These are phyloP conservation scores for Xerocomellus intermedius DNA, from an alignment of 768 basidiomycete genomes.

Conservation along the genomic window DNA sequence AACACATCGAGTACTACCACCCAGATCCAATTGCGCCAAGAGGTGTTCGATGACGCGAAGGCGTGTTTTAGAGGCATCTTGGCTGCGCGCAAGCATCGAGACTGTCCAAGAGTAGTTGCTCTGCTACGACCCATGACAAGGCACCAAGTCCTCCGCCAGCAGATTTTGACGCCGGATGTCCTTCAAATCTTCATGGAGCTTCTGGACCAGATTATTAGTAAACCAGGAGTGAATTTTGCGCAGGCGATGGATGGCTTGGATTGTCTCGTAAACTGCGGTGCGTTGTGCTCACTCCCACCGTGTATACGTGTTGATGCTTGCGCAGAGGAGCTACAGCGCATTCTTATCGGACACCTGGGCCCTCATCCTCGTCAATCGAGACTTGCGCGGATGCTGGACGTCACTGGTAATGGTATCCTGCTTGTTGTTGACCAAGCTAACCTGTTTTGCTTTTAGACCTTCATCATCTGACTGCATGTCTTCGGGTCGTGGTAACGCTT, in stretches of 20 bases:
- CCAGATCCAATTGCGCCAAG: neutral
- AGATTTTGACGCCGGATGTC: neutral
- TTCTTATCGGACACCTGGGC: neutral
- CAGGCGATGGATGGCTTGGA: slow-evolving; percentile 15
- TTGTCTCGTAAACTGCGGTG: slow-evolving; percentile 11
- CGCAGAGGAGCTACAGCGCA: neutral
- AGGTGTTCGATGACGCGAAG: slow-evolving; percentile 1
- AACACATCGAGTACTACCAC: neutral
- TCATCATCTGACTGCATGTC: neutral
- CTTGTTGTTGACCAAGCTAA: neutral
- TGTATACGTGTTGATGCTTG: neutral
- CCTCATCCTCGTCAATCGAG: neutral
- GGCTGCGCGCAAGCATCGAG: slow-evolving; percentile 5
- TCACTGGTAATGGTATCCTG: neutral
- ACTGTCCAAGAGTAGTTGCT: slow-evolving; percentile 10
- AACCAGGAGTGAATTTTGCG: neutral
- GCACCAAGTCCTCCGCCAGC: neutral
- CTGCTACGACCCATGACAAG: slow-evolving; percentile 13
- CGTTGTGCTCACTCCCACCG: neutral
- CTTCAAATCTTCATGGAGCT: neutral
- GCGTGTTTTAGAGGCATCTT: slow-evolving; percentile 1
- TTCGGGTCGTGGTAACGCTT: neutral
- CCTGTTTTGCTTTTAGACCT: neutral
- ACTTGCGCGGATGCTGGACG: neutral
- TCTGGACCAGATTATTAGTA: neutral